phyloP scores from a whole-genome alignment of 352 stramenopile genomes.

The Phytophthora citricola region DNA sequence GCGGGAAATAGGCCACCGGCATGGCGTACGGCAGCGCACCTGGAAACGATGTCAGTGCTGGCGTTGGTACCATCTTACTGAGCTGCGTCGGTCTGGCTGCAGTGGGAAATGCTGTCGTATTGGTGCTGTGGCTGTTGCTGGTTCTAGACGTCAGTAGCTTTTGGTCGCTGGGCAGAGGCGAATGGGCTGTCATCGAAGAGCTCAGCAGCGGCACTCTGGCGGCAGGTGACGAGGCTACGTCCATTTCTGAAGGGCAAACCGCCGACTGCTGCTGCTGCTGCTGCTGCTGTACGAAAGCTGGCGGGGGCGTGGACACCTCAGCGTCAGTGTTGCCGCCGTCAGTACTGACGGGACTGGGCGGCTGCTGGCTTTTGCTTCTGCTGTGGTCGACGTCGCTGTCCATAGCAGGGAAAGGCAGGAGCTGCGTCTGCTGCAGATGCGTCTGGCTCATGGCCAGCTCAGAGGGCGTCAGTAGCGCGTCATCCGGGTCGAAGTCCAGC shows the following conservation, averaged over 20 bases:
- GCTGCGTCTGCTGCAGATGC: slow-evolving; percentile 29
- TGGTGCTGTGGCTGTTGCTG: slow-evolving; percentile 2
- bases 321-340: slow-evolving; percentile 60
- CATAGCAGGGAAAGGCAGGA: slow-evolving; percentile 10
- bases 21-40: slow-evolving; percentile 60
- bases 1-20: slow-evolving; percentile 66
- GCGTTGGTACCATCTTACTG: slow-evolving; percentile 11
- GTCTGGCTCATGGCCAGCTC: slow-evolving; percentile 25
- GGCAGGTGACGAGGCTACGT: slow-evolving; percentile 29
- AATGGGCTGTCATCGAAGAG: slow-evolving; percentile 20
- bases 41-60: slow-evolving; percentile 20
- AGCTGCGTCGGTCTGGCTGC: slow-evolving; percentile 10
- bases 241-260: not conserved
- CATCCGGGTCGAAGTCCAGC: slow-evolving; percentile 52
- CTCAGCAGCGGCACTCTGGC: slow-evolving; percentile 16
- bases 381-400: slow-evolving; percentile 6
- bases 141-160: slow-evolving; percentile 27
- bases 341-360: slow-evolving; percentile 43
- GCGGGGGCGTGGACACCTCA: slow-evolving; percentile 56
- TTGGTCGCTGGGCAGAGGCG: slow-evolving; percentile 27
- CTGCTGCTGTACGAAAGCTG: slow-evolving; percentile 36
- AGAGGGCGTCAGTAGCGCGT: slow-evolving; percentile 27
- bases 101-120: not conserved
- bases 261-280: not conserved
- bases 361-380: slow-evolving; percentile 8